Conservation (phyloP, 2,329 filamentous ascomycete species). For the Aureobasidium sp. region DNA sequence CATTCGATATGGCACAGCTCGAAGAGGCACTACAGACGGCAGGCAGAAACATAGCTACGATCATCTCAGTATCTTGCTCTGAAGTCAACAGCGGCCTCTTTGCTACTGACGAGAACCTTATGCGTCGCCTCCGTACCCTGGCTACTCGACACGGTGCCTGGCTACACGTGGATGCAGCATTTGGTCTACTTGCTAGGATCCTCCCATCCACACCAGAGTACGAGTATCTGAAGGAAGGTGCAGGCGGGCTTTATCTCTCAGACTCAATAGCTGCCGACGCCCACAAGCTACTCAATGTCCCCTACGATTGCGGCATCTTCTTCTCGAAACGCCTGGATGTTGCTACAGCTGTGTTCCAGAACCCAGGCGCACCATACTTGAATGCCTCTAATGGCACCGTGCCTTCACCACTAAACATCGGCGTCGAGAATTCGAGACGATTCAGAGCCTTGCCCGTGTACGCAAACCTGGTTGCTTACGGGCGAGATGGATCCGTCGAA, state of each 20-base stretch:
- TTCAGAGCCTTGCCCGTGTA: slow-evolving; percentile 90
- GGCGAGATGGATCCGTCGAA: slow-evolving; percentile 56
- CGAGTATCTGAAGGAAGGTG: slow-evolving; percentile 41
- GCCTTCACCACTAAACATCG: slow-evolving; percentile 77
- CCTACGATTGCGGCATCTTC: slow-evolving; percentile 90
- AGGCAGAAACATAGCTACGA: slow-evolving; percentile 46
- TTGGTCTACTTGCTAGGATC: slow-evolving; percentile 70
- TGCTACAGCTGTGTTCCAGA: slow-evolving; percentile 61
- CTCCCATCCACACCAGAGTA: slow-evolving; percentile 53
- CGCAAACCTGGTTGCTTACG: slow-evolving; percentile 67
- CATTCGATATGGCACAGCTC: slow-evolving; percentile 58
- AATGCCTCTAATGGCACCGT: slow-evolving; percentile 42
- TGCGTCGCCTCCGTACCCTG: slow-evolving; percentile 58
- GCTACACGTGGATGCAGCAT: slow-evolving; percentile 88
- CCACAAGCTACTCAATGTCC: slow-evolving; percentile 91
- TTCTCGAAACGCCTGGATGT: slow-evolving; percentile 57
- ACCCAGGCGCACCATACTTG: slow-evolving; percentile 80
- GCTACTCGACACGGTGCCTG: slow-evolving; percentile 69
- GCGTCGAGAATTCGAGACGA: slow-evolving; percentile 82
- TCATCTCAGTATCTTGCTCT: slow-evolving; percentile 73
- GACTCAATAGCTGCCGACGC: slow-evolving; percentile 82
- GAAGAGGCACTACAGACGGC: slow-evolving; percentile 50
- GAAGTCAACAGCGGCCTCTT: slow-evolving; percentile 89
- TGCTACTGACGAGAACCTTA: slow-evolving; percentile 49
- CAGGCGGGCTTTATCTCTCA: slow-evolving; percentile 64